Evolutionary conservation across 352 stramenopile genomes (phyloP).

Genomic region (Blastocystis sp.): DNA sequence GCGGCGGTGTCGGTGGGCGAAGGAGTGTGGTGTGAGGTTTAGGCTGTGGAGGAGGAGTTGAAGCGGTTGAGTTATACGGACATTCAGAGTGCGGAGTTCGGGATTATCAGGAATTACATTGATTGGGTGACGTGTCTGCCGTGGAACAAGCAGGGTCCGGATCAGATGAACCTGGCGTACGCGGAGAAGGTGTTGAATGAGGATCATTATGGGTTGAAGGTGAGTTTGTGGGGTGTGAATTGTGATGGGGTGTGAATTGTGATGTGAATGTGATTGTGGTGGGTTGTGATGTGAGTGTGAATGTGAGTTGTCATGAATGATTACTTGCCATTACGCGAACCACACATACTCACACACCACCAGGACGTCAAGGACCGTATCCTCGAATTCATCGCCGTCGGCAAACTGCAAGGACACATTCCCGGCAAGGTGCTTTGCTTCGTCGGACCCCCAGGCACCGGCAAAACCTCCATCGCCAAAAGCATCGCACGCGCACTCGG

Average conservation of each 20-base stretch:
- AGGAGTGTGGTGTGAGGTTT: constrained; percentile 36
- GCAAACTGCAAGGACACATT: constrained; percentile 91
- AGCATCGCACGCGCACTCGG: constrained; percentile 93
- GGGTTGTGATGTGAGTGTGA: background rate
- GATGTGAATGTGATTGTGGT: background rate
- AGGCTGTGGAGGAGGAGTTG: constrained; percentile 95
- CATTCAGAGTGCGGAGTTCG: constrained; percentile 98
- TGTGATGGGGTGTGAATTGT: background rate
- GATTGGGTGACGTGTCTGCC: constrained; percentile 96
- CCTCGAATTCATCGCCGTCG: constrained; percentile 97
- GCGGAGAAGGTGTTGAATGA: constrained; percentile 90
- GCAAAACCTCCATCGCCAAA: constrained; percentile 88
- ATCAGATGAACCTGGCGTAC: constrained; percentile 94
- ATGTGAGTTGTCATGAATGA: too few species aligned
- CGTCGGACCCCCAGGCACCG: constrained; percentile 84
- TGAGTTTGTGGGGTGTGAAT: background rate
- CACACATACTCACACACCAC: constrained; percentile 76
- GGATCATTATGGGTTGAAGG: constrained; percentile 91
- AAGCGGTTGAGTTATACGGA: constrained; percentile 95
- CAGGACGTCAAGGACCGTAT: constrained; percentile 98
- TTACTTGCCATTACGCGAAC: background rate
- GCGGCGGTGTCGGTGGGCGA: constrained; percentile 61
- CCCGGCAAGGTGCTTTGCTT: constrained; percentile 97
- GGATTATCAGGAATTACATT: constrained; percentile 96
- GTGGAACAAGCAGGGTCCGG: constrained; percentile 91